phyloP scores from a whole-genome alignment of 2,329 filamentous ascomycete species.

The Aspergillus hortae region DNA sequence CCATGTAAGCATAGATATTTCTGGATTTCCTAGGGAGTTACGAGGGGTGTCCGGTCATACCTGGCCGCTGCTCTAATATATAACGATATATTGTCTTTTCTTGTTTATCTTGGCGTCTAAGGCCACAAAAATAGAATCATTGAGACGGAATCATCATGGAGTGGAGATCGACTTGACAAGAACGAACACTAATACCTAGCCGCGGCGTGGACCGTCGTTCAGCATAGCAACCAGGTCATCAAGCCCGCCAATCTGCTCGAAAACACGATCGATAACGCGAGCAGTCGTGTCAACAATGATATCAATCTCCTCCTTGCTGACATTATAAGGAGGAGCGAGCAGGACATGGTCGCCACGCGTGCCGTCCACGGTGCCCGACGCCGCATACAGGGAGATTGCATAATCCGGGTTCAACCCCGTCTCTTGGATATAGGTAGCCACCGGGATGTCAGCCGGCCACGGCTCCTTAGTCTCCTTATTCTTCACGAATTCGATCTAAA shows the following conservation, averaged over 20 bases:
- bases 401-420: slow-evolving; percentile 43
- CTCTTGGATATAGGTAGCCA: slow-evolving; percentile 52
- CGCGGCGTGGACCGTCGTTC: background rate
- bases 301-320: slow-evolving; percentile 55
- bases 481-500: slow-evolving; percentile 54
- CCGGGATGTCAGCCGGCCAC: slow-evolving; percentile 44
- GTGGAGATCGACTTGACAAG: background rate
- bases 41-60: too few relatives aligned
- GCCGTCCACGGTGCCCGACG: slow-evolving; percentile 58
- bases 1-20: slow-evolving; percentile 16
- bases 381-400: slow-evolving; percentile 61
- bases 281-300: slow-evolving; percentile 51
- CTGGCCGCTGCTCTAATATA: too few relatives aligned
- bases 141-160: background rate
- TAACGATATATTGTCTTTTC: background rate
- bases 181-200: background rate
- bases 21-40: background rate
- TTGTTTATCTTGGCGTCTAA: background rate
- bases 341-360: slow-evolving; percentile 66
- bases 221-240: background rate
- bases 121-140: background rate
- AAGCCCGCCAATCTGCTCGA: slow-evolving; percentile 21
- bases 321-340: slow-evolving; percentile 65
- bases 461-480: slow-evolving; percentile 54
- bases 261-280: slow-evolving; percentile 52